A percentile compares a stretch with the other conserved stretches of the same genome.
Conservation (phyloP, 1,284 basidiomycete genomes). For the Puccinia novopanici region DNA sequence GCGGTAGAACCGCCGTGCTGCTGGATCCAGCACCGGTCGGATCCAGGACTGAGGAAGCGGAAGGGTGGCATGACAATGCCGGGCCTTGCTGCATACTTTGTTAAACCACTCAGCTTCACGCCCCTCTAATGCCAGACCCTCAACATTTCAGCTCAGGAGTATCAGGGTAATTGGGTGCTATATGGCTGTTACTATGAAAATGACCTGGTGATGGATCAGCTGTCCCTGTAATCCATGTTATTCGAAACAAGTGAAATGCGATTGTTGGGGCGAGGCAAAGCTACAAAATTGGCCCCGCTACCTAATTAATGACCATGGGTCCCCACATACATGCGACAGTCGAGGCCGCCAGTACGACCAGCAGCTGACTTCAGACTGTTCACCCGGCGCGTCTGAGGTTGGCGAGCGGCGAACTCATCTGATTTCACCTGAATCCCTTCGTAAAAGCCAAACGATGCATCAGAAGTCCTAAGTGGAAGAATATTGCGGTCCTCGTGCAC, state of each 20-base stretch:
- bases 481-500: no score
- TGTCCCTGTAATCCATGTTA: neutral
- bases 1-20: neutral
- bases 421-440: no score
- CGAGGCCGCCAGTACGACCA: no score
- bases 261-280: neutral
- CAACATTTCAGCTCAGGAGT: no score
- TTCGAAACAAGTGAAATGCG: neutral
- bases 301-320: neutral
- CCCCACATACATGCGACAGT: constrained; percentile 1
- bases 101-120: no score
- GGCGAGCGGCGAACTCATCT: neutral
- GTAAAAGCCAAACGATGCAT: no score
- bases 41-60: neutral
- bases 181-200: no score
- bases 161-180: no score
- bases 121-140: no score
- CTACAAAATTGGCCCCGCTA: neutral
- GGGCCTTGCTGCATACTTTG: neutral
- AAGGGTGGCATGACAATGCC: neutral
- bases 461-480: no score
- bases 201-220: no score
- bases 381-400: neutral
- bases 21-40: neutral
- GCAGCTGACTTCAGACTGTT: neutral